Percentiles rank a stretch among this genome's conserved stretches.
Conservation (phyloP, 140 eudicot species). For the Bidens hawaiensis region DNA sequence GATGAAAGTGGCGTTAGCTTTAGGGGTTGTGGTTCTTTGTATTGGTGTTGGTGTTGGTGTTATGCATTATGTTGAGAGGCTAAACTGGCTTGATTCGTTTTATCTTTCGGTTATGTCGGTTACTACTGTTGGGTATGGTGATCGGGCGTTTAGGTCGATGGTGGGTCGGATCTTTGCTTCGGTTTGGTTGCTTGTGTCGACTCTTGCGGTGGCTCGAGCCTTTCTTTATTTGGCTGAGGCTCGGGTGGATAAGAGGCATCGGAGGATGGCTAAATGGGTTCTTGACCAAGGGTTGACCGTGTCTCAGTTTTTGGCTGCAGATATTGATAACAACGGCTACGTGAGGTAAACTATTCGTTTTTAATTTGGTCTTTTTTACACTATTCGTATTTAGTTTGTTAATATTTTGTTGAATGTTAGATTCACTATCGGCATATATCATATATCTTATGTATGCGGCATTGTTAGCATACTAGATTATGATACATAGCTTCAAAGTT, state of each 20-base stretch:
- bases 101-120: constrained; percentile 95
- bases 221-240: constrained; percentile 94
- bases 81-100: constrained; percentile 77
- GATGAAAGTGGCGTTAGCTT: constrained; percentile 86
- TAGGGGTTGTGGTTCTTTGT: constrained; percentile 86
- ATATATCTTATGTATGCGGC: neutral
- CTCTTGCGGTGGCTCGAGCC: constrained; percentile 92
- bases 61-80: constrained; percentile 80
- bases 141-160: constrained; percentile 67
- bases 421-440: neutral
- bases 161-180: constrained; percentile 78
- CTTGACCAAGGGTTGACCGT: constrained; percentile 91
- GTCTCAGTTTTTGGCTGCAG: constrained; percentile 92
- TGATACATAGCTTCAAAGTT: neutral
- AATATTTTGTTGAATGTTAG: constrained; percentile 6
- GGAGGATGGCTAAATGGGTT: constrained; percentile 88
- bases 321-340: constrained; percentile 84
- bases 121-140: constrained; percentile 97
- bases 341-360: constrained; percentile 48
- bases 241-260: constrained; percentile 77
- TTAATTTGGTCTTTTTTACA: neutral
- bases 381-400: constrained; percentile 1
- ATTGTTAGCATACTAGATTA: neutral
- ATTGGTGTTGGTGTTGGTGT: constrained; percentile 80
- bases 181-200: constrained; percentile 93